These are phyloP conservation scores for Chenopodium album DNA, from an alignment of 148 eudicot species.

Conservation along the genomic window DNA sequence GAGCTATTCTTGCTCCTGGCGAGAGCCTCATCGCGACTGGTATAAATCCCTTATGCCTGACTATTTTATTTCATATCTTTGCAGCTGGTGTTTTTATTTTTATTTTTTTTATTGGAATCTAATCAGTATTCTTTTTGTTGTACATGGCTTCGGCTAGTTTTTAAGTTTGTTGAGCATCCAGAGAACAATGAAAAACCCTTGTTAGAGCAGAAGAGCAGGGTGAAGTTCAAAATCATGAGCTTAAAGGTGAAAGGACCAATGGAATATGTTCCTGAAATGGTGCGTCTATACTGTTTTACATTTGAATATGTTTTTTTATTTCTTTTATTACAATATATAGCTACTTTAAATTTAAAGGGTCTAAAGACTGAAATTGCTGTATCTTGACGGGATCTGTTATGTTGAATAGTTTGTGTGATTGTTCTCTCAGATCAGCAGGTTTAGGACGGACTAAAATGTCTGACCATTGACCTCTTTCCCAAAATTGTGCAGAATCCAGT, in stretches of 20 bases:
- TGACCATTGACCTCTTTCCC: background rate
- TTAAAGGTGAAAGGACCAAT: conserved; percentile 72
- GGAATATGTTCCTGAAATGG: conserved; percentile 88
- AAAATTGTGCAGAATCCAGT: background rate
- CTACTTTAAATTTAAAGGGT: background rate
- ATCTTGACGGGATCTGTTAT: background rate
- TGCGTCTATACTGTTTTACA: conserved; percentile 28
- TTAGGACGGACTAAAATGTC: background rate
- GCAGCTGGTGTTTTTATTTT: background rate
- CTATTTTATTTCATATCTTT: background rate
- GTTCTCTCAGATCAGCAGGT: background rate
- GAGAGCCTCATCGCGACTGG: conserved; percentile 86
- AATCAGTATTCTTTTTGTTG: background rate
- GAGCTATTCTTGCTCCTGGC: conserved; percentile 85
- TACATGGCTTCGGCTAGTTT: conserved; percentile 44
- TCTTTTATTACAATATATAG: background rate
- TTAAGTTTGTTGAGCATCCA: conserved; percentile 88
- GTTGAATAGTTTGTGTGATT: background rate
- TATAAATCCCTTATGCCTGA: conserved; percentile 23
- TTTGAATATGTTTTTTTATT: background rate
- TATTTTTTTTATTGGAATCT: background rate
- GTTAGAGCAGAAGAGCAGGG: conserved; percentile 66
- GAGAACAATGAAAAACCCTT: conserved; percentile 76
- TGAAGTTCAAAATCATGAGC: conserved; percentile 88
- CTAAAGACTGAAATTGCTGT: background rate